phyloP scores from a whole-genome alignment of 2,329 filamentous ascomycete genomes.

The Diaporthe sp. region DNA sequence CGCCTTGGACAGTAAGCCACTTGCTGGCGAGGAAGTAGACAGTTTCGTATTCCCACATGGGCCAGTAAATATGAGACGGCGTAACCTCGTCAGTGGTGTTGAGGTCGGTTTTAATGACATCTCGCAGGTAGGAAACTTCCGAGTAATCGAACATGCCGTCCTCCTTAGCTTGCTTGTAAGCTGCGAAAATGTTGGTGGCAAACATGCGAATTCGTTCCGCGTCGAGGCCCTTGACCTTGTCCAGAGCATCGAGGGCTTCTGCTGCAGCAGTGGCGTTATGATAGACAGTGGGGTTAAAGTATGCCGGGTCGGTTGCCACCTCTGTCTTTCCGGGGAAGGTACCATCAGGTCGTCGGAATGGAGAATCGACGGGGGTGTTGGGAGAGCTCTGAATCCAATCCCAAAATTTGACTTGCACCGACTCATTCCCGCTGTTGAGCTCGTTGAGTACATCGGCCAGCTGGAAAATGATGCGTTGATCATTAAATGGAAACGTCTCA shows the following conservation, averaged over 20 bases:
- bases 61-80: conserved; percentile 42
- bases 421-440: conserved; percentile 52
- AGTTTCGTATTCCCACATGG: conserved; percentile 51
- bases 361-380: conserved; percentile 50
- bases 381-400: conserved; percentile 56
- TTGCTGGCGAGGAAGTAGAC: conserved; percentile 47
- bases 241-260: conserved; percentile 45
- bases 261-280: conserved; percentile 39
- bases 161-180: conserved; percentile 50
- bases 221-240: conserved; percentile 47
- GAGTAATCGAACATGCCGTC: conserved; percentile 49
- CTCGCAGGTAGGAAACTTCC: conserved; percentile 51
- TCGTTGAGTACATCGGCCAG: conserved; percentile 57
- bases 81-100: conserved; percentile 56
- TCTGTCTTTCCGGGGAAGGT: not conserved
- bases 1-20: conserved; percentile 51
- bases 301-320: not conserved
- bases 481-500: conserved; percentile 57
- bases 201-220: conserved; percentile 45
- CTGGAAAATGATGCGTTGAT: conserved; percentile 60
- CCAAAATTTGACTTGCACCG: conserved; percentile 56
- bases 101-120: conserved; percentile 51
- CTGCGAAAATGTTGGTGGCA: conserved; percentile 49
- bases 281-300: not conserved
- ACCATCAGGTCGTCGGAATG: conserved; percentile 29